Conservation (phyloP, 208 protist genomes). For the Herpetomonas tarakana region DNA sequence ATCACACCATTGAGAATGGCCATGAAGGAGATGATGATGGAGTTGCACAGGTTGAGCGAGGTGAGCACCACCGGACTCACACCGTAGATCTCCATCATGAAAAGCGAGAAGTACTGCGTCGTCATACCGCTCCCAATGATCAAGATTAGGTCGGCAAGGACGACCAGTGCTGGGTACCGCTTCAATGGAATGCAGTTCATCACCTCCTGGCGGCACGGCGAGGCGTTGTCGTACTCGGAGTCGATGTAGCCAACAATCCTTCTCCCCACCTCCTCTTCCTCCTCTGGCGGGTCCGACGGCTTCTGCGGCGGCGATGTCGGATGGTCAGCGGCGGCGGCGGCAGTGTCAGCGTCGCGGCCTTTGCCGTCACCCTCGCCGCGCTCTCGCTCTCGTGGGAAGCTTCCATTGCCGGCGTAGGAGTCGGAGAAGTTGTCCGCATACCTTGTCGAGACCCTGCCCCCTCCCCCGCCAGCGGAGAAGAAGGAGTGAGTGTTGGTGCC, state of each 20-base stretch:
- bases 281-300: background rate
- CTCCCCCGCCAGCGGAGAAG: background rate
- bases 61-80: constrained; percentile 35
- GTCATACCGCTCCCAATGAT: constrained; percentile 70
- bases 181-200: constrained; percentile 45
- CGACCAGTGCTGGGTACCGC: constrained; percentile 42
- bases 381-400: background rate
- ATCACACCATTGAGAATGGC: constrained; percentile 40
- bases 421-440: background rate
- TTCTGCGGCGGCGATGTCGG: background rate
- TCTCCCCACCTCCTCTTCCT: constrained; percentile 9
- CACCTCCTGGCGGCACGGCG: constrained; percentile 22
- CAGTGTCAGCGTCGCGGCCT: background rate
- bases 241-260: constrained; percentile 29
- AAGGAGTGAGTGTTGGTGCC: background rate
- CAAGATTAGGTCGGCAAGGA: constrained; percentile 37
- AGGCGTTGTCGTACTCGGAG: constrained; percentile 35
- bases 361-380: background rate
- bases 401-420: background rate
- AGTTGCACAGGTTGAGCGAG: constrained; percentile 39
- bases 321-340: too few species aligned
- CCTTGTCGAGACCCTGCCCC: background rate
- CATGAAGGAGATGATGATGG: constrained; percentile 41
- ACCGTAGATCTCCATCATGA: constrained; percentile 67
- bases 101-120: constrained; percentile 69